Conservation (phyloP, 2,329 filamentous ascomycete species). For the Graphilbum ipis-grandicollis region DNA sequence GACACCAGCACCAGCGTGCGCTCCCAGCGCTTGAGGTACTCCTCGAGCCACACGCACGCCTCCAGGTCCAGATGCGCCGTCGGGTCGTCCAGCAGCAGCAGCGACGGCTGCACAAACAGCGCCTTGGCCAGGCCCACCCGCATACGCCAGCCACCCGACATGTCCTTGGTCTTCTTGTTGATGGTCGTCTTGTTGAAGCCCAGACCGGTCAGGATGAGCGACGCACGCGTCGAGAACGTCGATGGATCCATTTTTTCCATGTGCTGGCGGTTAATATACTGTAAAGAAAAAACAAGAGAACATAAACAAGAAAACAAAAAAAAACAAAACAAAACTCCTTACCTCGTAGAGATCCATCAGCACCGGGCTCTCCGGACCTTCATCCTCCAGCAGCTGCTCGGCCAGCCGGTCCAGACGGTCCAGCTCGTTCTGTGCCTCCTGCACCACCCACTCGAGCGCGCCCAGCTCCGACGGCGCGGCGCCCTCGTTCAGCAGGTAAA, state of each 20-base stretch:
- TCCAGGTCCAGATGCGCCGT: slow-evolving; percentile 98
- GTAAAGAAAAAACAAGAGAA: background rate
- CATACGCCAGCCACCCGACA: slow-evolving; percentile 99
- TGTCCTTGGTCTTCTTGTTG: slow-evolving; percentile 99
- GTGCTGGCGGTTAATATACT: slow-evolving; percentile 35
- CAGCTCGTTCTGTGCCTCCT: slow-evolving; percentile 84
- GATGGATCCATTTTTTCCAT: slow-evolving; percentile 98
- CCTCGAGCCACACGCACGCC: slow-evolving; percentile 98
- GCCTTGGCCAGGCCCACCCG: slow-evolving; percentile 95
- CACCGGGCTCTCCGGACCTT: slow-evolving; percentile 79
- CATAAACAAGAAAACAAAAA: background rate
- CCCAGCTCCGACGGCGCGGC: slow-evolving; percentile 77
- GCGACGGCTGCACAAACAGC: slow-evolving; percentile 92
- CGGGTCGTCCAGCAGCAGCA: slow-evolving; percentile 92
- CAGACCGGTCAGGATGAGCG: slow-evolving; percentile 92
- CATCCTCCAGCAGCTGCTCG: slow-evolving; percentile 77
- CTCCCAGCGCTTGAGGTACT: slow-evolving; percentile 99
- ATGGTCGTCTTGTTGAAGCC: slow-evolving; percentile 98
- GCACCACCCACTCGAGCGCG: slow-evolving; percentile 93
- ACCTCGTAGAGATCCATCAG: slow-evolving; percentile 94
- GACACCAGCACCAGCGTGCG: slow-evolving; percentile 91
- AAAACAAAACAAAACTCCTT: slow-evolving; percentile 34
- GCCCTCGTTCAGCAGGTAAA: slow-evolving; percentile 96
- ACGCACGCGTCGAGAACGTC: slow-evolving; percentile 89
- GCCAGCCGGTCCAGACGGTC: slow-evolving; percentile 75